phyloP scores from a whole-genome alignment of 371 early-diverging fungal species.

The Phascolomyces articulosus region DNA sequence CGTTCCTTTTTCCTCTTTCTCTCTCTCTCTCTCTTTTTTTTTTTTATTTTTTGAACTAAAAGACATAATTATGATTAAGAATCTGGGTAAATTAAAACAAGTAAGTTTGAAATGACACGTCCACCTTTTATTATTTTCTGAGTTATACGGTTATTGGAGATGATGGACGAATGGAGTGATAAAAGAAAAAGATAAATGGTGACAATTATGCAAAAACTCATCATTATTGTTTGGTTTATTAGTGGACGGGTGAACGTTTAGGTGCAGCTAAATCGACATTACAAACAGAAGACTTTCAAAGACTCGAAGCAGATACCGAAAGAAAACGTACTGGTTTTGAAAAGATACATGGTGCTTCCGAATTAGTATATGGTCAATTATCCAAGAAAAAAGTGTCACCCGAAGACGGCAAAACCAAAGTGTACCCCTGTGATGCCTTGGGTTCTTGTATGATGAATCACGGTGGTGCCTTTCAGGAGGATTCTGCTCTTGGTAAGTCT shows the following conservation, averaged over 20 bases:
- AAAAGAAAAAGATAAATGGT: not conserved
- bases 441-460: constrained; percentile 63
- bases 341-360: constrained; percentile 33
- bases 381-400: constrained; percentile 60
- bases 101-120: constrained; percentile 24
- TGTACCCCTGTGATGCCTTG: constrained; percentile 62
- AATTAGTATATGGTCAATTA: constrained; percentile 26
- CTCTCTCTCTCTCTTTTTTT: constrained; percentile 12
- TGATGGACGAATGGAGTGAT: not conserved
- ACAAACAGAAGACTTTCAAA: constrained; percentile 51
- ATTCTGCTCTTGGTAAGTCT: constrained; percentile 63
- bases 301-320: constrained; percentile 38
- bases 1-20: constrained; percentile 8
- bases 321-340: constrained; percentile 37
- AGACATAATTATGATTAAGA: constrained; percentile 56
- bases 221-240: not conserved
- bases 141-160: not conserved
- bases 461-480: constrained; percentile 57
- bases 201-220: too few species aligned
- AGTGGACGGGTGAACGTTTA: constrained; percentile 57
- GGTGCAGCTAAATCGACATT: constrained; percentile 51
- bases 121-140: too few species aligned
- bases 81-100: constrained; percentile 74
- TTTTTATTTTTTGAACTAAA: constrained; percentile 3
- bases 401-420: constrained; percentile 63